Evolutionary conservation across 2,329 filamentous ascomycete species (phyloP).

Genomic region (Fusarium brachygibbosum): DNA sequence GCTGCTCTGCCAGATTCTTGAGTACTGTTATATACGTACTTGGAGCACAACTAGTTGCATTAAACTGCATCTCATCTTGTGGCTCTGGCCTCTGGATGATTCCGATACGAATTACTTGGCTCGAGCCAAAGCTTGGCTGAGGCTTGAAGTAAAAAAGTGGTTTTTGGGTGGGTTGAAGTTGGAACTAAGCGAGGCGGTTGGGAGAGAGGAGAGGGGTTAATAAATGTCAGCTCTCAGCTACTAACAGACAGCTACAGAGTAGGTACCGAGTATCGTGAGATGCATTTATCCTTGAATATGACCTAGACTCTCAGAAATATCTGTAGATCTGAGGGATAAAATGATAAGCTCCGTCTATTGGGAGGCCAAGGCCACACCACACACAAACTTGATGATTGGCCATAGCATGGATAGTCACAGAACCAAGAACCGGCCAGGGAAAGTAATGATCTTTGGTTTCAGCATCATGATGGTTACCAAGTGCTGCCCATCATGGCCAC

Average conservation of each 20-base stretch:
- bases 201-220: slow-evolving; percentile 4
- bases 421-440: slow-evolving; percentile 1
- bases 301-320: background rate
- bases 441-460: slow-evolving; percentile 38
- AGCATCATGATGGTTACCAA: slow-evolving; percentile 37
- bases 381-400: slow-evolving; percentile 31
- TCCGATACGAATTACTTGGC: slow-evolving; percentile 1
- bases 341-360: slow-evolving; percentile 4
- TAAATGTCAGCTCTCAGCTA: background rate
- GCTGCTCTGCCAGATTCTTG: slow-evolving; percentile 20
- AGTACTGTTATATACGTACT: slow-evolving; percentile 2
- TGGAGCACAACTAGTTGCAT: background rate
- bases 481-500: slow-evolving; percentile 24
- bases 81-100: slow-evolving; percentile 4
- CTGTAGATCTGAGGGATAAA: slow-evolving; percentile 13
- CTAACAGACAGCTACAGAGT: background rate
- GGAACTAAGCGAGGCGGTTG: background rate
- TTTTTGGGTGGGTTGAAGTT: background rate
- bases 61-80: slow-evolving; percentile 17
- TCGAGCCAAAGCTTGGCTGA: slow-evolving; percentile 13
- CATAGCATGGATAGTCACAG: slow-evolving; percentile 1
- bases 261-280: background rate
- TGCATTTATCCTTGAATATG: background rate
- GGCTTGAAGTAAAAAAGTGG: slow-evolving; percentile 9
- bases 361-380: slow-evolving; percentile 28